Conservation (phyloP, 108 stramenopile species). For the Stephanodiscus triporus region DNA sequence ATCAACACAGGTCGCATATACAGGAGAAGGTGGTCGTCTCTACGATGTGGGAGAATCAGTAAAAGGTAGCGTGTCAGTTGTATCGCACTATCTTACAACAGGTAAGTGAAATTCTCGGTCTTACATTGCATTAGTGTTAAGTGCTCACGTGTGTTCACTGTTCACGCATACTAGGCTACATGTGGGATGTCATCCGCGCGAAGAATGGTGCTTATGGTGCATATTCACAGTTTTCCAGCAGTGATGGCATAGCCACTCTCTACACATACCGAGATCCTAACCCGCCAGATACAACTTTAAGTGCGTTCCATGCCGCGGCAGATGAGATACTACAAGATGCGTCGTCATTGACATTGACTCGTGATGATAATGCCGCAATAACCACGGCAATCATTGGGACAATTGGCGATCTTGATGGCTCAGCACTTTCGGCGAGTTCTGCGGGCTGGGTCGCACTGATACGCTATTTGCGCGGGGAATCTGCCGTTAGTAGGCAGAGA, state of each 20-base stretch:
- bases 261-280: slow-evolving; percentile 78
- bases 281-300: slow-evolving; percentile 64
- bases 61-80: slow-evolving; percentile 66
- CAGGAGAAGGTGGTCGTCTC: slow-evolving; percentile 84
- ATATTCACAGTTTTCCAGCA: slow-evolving; percentile 66
- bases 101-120: slow-evolving; percentile 14
- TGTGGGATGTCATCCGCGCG: slow-evolving; percentile 87
- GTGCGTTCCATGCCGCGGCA: slow-evolving; percentile 73
- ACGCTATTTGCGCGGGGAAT: slow-evolving; percentile 72
- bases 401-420: slow-evolving; percentile 84
- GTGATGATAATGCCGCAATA: slow-evolving; percentile 61
- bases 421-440: slow-evolving; percentile 64
- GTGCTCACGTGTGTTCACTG: not conserved
- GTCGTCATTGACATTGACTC: slow-evolving; percentile 36
- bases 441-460: slow-evolving; percentile 71
- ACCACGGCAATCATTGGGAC: slow-evolving; percentile 73
- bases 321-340: slow-evolving; percentile 51
- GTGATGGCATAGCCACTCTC: slow-evolving; percentile 66
- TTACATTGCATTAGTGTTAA: not conserved
- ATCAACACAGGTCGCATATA: slow-evolving; percentile 85
- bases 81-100: slow-evolving; percentile 72
- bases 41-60: slow-evolving; percentile 73
- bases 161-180: slow-evolving; percentile 44
- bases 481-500: slow-evolving; percentile 59
- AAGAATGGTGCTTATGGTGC: slow-evolving; percentile 91